These are phyloP conservation scores for Krasilnikovozyma curviuscula DNA, from an alignment of 768 basidiomycete genomes.

Conservation along the genomic window DNA sequence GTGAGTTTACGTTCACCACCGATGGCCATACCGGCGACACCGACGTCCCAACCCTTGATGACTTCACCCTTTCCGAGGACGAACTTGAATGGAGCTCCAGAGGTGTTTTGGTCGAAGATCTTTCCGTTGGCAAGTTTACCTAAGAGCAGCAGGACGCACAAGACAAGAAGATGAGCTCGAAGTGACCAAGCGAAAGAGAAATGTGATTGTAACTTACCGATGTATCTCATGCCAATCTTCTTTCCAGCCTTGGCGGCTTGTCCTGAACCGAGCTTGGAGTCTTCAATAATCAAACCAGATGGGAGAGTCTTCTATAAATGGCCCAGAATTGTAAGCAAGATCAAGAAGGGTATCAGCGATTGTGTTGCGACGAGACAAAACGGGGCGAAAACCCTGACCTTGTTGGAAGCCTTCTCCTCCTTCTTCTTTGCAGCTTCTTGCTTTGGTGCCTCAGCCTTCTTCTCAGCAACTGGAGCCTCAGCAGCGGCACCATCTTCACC, in stretches of 20 bases:
- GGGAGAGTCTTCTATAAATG: constrained; percentile 32
- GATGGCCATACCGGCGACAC: constrained; percentile 76
- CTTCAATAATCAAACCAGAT: constrained; percentile 56
- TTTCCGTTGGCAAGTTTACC: constrained; percentile 7
- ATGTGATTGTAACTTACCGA: constrained; percentile 69
- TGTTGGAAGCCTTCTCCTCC: constrained; percentile 22
- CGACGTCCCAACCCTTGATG: constrained; percentile 82
- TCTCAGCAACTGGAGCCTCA: constrained; percentile 14
- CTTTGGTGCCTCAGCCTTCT: constrained; percentile 15
- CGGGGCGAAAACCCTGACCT: no score
- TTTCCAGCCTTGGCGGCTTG: constrained; percentile 69
- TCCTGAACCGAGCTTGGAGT: constrained; percentile 63
- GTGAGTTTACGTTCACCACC: constrained; percentile 63
- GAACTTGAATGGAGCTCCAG: constrained; percentile 58
- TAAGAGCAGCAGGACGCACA: no score
- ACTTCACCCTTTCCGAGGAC: constrained; percentile 70
- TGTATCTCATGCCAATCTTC: constrained; percentile 68
- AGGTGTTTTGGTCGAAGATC: constrained; percentile 55
- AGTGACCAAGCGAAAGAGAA: not conserved
- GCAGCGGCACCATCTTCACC: constrained; percentile 35
- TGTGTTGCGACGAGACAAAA: no score
- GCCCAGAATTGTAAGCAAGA: no score
- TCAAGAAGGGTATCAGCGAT: no score
- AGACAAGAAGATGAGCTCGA: not conserved
- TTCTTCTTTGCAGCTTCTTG: constrained; percentile 16